Evolutionary conservation across 1,284 basidiomycete species (phyloP), one percentile per base, ranked within the genome.

Genomic region (Paramarasmius palmivorus): DNA sequence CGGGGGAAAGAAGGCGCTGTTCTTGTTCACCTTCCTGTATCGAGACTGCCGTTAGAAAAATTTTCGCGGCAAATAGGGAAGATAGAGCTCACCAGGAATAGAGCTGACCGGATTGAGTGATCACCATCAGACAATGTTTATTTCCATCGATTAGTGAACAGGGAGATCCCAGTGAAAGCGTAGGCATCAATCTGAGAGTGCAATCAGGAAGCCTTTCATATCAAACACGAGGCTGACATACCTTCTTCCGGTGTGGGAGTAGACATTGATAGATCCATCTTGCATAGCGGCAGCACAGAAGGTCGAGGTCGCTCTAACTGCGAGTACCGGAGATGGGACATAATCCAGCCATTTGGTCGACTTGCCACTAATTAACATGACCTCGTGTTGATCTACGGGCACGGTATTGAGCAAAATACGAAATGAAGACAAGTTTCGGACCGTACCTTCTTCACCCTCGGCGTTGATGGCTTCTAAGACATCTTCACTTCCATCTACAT

Each of bases 301-400:
- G 2, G 65, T 64, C 2, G 69, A 65, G 0, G 90, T 89, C 0
- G 85, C 84, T 1, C 84, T 84, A 29, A 92, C 67, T 0, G 78
- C 74, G 4, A 95, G 66, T 4, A 84, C 83, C 5, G 88, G 85
- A 0, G 81, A 82, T 1, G 90, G 83, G 7, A 94, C 64, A 68
- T 91, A 98, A 68, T 98, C 94, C 49, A 95, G 68, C 95, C 95
- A 98, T 50, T 89, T 81, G 6, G 86, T 82, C 64, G 87, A 75
- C 70, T 86, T 83, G 32, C 82, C 79, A 61, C 74, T 81, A 40
- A 82, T 71, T 57, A 84, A 84, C 7, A 81, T 72, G 14, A 95
- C 78, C 64, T 95, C 92, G 9, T 80, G 79, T n/a, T 79, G 73
- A 25, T 77, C 85, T 87, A 61, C 20, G 57, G 50, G 51, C 32